phyloP scores from a whole-genome alignment of 164 flowering plant genomes.

The Pachysandra terminalis region DNA sequence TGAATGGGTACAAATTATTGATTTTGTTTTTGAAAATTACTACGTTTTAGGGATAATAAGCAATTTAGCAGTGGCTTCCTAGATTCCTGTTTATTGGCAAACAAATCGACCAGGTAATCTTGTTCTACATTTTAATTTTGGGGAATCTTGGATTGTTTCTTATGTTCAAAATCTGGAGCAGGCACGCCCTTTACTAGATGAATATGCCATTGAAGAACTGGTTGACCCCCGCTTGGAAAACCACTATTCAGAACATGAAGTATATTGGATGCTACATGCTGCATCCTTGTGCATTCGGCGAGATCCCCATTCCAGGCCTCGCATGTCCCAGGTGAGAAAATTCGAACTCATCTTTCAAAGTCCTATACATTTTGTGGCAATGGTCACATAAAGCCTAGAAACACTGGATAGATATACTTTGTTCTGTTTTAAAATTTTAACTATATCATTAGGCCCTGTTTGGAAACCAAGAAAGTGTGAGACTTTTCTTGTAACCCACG shows the following conservation, averaged over 20 bases:
- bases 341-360: not conserved
- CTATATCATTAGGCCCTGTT: too few species aligned
- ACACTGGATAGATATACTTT: too few species aligned
- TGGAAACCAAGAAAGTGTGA: too few species aligned
- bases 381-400: not conserved
- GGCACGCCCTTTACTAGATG: slow-evolving; percentile 85
- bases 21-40: too few species aligned
- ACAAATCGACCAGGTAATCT: not conserved
- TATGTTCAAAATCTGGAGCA: slow-evolving; percentile 24
- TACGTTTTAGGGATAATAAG: too few species aligned
- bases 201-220: slow-evolving; percentile 52
- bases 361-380: not conserved
- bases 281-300: slow-evolving; percentile 78
- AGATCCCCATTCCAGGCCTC: slow-evolving; percentile 80
- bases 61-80: too few species aligned
- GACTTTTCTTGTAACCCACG: too few species aligned
- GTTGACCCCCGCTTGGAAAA: slow-evolving; percentile 61
- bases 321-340: slow-evolving; percentile 85
- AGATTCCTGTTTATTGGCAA: too few species aligned
- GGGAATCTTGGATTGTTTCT: slow-evolving; percentile 5
- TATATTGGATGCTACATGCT: slow-evolving; percentile 63
- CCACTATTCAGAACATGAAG: slow-evolving; percentile 57
- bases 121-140: not conserved
- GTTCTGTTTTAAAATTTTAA: too few species aligned
- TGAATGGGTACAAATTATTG: slow-evolving; percentile 77